Percentiles rank a stretch among this genome's conserved stretches.
phyloP scores from a whole-genome alignment of 139 green algal genomes.

The Asterochloris sp. region DNA sequence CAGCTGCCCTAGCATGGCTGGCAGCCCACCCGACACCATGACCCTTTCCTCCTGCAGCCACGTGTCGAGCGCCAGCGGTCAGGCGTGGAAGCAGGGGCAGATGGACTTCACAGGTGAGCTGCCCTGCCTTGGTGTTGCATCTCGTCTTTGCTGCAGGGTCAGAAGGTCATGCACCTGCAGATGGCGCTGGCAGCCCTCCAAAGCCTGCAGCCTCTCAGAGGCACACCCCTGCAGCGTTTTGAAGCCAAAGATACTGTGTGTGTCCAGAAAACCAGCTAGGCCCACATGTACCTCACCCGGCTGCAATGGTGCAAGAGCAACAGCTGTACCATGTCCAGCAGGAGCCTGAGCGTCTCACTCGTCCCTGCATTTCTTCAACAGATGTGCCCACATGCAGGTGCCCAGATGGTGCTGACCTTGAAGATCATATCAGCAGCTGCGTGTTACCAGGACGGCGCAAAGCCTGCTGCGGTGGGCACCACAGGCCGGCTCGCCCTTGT shows the following conservation, averaged over 20 bases:
- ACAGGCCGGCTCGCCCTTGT: too few species aligned
- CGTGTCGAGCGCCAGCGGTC: conserved; percentile 64
- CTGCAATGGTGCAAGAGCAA: too few species aligned
- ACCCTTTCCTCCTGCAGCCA: conserved; percentile 47
- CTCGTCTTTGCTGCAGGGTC: neutral
- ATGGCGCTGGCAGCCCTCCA: neutral
- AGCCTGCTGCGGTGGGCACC: conserved; percentile 19
- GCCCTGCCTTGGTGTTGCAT: neutral
- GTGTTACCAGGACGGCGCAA: conserved; percentile 38
- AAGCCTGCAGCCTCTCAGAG: too few species aligned
- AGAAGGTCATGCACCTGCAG: neutral
- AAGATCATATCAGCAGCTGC: conserved; percentile 78
- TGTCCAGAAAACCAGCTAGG: too few species aligned
- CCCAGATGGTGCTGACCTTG: conserved; percentile 81
- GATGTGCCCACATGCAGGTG: conserved; percentile 29
- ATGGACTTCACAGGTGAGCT: conserved; percentile 67
- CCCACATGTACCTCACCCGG: too few species aligned
- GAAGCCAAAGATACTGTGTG: too few species aligned
- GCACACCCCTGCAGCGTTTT: too few species aligned
- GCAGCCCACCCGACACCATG: neutral
- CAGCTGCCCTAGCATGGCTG: neutral
- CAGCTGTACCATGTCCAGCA: too few species aligned
- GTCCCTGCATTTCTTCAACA: neutral
- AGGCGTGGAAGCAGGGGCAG: conserved; percentile 70
- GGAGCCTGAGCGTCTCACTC: neutral